Conservation (phyloP, 495 filamentous ascomycete genomes). For the Xylaria venustula region DNA sequence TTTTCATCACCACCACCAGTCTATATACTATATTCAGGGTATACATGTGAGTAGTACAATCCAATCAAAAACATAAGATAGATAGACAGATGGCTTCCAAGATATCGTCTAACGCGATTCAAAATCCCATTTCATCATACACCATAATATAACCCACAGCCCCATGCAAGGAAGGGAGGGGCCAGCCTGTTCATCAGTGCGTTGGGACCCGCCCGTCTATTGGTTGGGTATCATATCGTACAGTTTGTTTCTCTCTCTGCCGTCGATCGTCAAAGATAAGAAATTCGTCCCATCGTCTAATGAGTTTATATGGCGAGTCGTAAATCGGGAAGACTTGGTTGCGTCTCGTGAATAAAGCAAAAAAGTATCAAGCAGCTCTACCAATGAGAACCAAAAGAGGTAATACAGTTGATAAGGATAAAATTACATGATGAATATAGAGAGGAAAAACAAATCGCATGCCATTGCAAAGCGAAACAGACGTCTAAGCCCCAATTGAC, state of each 20-base stretch:
- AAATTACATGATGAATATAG: neutral
- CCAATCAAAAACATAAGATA: too few species aligned
- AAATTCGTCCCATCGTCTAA: slow-evolving; percentile 15
- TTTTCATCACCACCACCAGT: too few species aligned
- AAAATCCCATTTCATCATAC: slow-evolving; percentile 2
- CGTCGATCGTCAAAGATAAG: neutral
- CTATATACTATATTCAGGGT: too few species aligned
- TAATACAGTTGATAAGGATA: neutral
- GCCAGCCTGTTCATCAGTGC: neutral
- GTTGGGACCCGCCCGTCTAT: slow-evolving; percentile 6
- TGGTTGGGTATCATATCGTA: slow-evolving; percentile 8
- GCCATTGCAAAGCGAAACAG: neutral
- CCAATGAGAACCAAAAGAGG: too few species aligned
- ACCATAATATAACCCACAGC: neutral
- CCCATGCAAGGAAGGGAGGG: neutral
- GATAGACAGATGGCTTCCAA: too few species aligned
- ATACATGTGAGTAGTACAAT: too few species aligned
- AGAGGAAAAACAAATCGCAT: neutral
- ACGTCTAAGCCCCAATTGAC: neutral
- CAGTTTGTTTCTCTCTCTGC: neutral
- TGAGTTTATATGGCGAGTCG: slow-evolving; percentile 2
- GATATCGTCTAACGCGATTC: neutral
- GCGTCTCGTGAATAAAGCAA: neutral
- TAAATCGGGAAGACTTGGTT: neutral
- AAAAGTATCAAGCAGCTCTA: neutral